Evolutionary conservation across 495 filamentous ascomycete species (phyloP).

Genomic region (Daldinia caldariorum): DNA sequence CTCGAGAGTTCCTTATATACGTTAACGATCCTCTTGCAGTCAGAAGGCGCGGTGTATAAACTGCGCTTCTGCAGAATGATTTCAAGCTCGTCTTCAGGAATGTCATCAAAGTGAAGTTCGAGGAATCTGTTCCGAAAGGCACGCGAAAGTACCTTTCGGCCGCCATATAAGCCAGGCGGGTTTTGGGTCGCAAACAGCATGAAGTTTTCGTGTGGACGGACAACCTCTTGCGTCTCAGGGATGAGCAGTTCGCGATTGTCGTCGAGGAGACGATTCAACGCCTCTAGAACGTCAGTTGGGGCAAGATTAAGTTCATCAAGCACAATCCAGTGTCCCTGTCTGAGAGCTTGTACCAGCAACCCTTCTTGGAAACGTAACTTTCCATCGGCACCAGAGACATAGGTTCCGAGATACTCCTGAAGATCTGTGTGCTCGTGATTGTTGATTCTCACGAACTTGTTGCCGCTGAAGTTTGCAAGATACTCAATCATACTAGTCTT

Average conservation of each 20-base stretch:
- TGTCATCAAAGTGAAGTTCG: conserved; percentile 97
- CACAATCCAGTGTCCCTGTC: conserved; percentile 96
- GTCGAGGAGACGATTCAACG: conserved; percentile 91
- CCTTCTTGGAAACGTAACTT: conserved; percentile 92
- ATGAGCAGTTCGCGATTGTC: conserved; percentile 98
- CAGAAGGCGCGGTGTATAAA: conserved; percentile 85
- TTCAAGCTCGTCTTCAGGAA: conserved; percentile 94
- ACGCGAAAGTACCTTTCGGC: conserved; percentile 88
- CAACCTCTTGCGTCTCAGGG: conserved; percentile 93
- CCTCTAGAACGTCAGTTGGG: conserved; percentile 95
- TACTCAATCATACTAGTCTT: conserved; percentile 99
- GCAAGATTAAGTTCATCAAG: conserved; percentile 97
- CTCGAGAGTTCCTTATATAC: conserved; percentile 92
- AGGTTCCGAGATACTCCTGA: conserved; percentile 96
- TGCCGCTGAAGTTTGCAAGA: conserved; percentile 91
- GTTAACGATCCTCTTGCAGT: conserved; percentile 88
- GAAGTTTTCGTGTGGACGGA: conserved; percentile 91
- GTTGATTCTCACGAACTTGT: conserved; percentile 98
- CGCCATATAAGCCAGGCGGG: conserved; percentile 93
- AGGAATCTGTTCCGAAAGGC: conserved; percentile 97
- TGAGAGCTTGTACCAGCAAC: conserved; percentile 87
- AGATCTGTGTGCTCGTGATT: conserved; percentile 99
- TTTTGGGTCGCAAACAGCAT: conserved; percentile 99
- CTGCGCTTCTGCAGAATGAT: conserved; percentile 89
- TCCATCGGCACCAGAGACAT: conserved; percentile 85